Evolutionary conservation across 164 flowering plant species (phyloP), one percentile per base, ranked within the genome.

Genomic region (Berberis vulgaris): DNA sequence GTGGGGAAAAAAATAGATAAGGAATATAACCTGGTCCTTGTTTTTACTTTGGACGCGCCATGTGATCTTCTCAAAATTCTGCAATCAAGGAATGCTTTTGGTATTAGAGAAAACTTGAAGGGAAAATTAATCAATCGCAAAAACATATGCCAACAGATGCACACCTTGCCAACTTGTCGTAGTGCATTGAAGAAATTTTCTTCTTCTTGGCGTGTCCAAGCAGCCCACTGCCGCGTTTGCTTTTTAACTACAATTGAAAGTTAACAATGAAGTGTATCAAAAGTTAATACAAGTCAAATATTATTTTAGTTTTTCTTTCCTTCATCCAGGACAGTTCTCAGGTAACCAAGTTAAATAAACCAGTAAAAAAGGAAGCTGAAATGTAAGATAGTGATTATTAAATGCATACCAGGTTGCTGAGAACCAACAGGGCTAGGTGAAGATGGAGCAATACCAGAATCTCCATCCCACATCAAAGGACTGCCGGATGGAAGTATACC

Each of bases 31-130:
- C 96, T 95, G 99, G 73, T 95, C 96, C 83, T 95, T 95, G 72
- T 95, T 91, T 84, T 95, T 95, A 74, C 98, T 91, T 73, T 86
- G 96, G 61, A 91, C 98, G 56, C 92, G 86, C 60, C 74, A 74
- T 67, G 98, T 95, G 74, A 95, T 95, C 77, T 89, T 95, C 81
- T 95, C 99, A 79, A 95, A 95, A 84, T 95, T 88, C 99, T 95
- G 89, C 61, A 68, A 49, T 54, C 54, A 78, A 68, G 6, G 60
- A 8, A 60, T 60, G 53, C 11, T 7, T 43, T 6, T 62, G 41
- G 39, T 43, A 63, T 73, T 64, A 80, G 63, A 39, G 46, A 46
- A 54, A 4, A 50, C 12, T 26, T 26, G 26, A 26, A 50, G 5
- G 45, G 10, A 8, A 45, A 45, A 60, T 11, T 40, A 58, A 55